Conservation (phyloP, 108 stramenopile genomes). For the Pseudonitzschia multiseries region DNA sequence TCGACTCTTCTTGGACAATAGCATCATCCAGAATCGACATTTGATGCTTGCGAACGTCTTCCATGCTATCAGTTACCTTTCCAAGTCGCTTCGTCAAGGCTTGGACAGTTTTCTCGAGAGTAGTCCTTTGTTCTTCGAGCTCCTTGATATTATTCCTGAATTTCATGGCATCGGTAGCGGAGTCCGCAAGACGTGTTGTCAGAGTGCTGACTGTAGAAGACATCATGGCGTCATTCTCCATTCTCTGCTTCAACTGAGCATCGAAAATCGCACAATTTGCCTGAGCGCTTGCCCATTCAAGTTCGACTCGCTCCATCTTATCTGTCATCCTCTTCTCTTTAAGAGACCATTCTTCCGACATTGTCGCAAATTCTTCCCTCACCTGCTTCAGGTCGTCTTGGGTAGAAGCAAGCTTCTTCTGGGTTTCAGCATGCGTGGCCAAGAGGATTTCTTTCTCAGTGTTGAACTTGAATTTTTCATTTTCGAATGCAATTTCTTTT, state of each 20-base stretch:
- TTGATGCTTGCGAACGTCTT: constrained; percentile 64
- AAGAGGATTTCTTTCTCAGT: constrained; percentile 21
- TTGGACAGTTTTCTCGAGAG: constrained; percentile 45
- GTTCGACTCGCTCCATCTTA: constrained; percentile 31
- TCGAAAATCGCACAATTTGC: constrained; percentile 60
- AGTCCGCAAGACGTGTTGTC: constrained; percentile 52
- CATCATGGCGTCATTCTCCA: constrained; percentile 64
- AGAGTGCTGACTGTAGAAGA: constrained; percentile 61
- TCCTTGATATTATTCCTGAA: constrained; percentile 42
- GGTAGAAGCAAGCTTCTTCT: constrained; percentile 7
- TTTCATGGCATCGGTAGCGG: constrained; percentile 29
- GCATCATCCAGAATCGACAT: constrained; percentile 60
- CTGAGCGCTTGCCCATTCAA: constrained; percentile 52
- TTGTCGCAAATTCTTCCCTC: constrained; percentile 5
- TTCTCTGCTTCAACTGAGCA: constrained; percentile 71
- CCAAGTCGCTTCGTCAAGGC: constrained; percentile 54
- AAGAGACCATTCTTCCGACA: constrained; percentile 38
- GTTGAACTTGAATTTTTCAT: constrained; percentile 15
- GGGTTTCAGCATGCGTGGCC: constrained; percentile 5
- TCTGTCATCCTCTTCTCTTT: constrained; percentile 29
- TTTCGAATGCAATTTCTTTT: constrained; percentile 7
- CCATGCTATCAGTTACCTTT: constrained; percentile 54
- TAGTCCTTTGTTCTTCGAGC: constrained; percentile 54
- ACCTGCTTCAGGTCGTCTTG: constrained; percentile 8
- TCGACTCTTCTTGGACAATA: constrained; percentile 51